Base-by-base conservation (phyloP, 2,329 filamentous ascomycete genomes). In the Fusarium sp. region DNA sequence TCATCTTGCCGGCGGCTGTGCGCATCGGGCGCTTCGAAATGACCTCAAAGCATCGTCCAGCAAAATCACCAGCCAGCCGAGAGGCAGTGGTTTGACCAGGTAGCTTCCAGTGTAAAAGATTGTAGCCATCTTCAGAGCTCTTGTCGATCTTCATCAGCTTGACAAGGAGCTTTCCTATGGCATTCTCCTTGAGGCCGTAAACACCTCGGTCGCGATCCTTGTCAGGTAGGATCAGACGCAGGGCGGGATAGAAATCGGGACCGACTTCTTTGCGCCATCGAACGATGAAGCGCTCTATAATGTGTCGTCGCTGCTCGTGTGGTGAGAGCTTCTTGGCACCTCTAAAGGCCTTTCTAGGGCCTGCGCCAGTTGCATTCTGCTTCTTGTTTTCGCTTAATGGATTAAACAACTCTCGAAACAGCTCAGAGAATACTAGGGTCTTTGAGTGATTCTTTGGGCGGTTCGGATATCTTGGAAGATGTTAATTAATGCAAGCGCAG, bases 131-230 rank as follows among this genome's bases (percentile, higher is more conserved):
- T 72, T 97, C 94, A 0, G 94, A 97, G 77, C 95, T 92, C 78
- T 93, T 94, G 84, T 95, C 93, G 77, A 99, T 97, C 80, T 95
- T 96, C 87, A 98, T 93, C 42, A 98, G 89, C 80, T 95, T 96
- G 67, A 98, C 93, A n/a, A 98, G 86, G 22, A 98, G 85, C 80
- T 95, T 98, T 11, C 93, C 96, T 69, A 99, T 95, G 6, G 92
- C 90, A 80, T 93, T 95, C 85, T 99, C 96, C 80, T 98, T 98
- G 45, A 99, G 86, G 1, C 96, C 94, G 79, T 98, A 99, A 86
- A 98, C 95, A 20, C 93, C 93, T 57, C 96, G 90, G 78, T 98
- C 95, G 42, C 95, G 91, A 79, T 99, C 96, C 80, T 97, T 97
- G 78, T 97, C 94, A 0, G 96, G 95, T 5, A 98, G 87, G 66